These are phyloP conservation scores for Begonia fuchsioides DNA, from an alignment of 306 rosid species.

Conservation along the genomic window DNA sequence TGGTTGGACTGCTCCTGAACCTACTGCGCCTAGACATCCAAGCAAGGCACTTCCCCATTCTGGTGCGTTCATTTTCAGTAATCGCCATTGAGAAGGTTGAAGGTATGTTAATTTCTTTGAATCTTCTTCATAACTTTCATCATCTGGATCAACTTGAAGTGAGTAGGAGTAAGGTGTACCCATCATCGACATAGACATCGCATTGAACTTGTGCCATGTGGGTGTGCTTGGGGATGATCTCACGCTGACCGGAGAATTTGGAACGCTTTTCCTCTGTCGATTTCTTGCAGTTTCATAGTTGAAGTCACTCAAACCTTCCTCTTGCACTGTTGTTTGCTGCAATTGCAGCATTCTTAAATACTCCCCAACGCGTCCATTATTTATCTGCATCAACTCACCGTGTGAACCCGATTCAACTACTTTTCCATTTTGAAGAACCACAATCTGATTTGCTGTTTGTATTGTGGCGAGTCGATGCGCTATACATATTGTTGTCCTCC, in stretches of 20 bases:
- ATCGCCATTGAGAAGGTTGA: conserved; percentile 59
- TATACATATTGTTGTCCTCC: conserved; percentile 65
- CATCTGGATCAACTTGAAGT: conserved; percentile 44
- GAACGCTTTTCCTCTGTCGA: conserved; percentile 28
- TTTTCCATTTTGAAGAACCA: conserved; percentile 56
- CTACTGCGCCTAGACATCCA: conserved; percentile 75
- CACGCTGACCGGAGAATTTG: conserved; percentile 50
- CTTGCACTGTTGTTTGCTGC: conserved; percentile 42
- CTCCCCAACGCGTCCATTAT: conserved; percentile 44
- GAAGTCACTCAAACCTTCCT: conserved; percentile 22
- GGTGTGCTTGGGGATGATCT: conserved; percentile 47
- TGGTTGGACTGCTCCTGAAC: conserved; percentile 84
- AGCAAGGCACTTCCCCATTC: conserved; percentile 61
- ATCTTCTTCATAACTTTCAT: conserved; percentile 38
- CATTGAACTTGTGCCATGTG: conserved; percentile 37
- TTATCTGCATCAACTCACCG: conserved; percentile 41
- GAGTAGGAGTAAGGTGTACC: conserved; percentile 76
- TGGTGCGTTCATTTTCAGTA: conserved; percentile 62
- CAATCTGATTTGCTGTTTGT: conserved; percentile 36
- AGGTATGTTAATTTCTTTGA: conserved; percentile 24
- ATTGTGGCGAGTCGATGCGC: conserved; percentile 73
- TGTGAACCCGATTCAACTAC: conserved; percentile 63
- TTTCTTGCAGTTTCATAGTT: conserved; percentile 27
- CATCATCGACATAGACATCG: conserved; percentile 34
- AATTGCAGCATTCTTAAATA: conserved; percentile 60